Conservation (phyloP, 176 grass and related monocot species). For the Eleusine coracana region DNA sequence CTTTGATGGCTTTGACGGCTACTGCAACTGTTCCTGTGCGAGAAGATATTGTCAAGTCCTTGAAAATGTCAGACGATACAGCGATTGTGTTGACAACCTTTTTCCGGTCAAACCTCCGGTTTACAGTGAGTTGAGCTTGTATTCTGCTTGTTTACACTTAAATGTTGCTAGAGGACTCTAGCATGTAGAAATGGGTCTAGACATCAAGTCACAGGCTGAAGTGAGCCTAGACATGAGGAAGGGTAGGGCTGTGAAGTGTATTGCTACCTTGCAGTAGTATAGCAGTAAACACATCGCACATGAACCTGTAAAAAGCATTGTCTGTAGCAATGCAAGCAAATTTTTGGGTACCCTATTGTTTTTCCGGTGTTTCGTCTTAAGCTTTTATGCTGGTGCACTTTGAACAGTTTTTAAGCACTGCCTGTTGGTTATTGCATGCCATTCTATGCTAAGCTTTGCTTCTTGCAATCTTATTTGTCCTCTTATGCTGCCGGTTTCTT, state of each 20-base stretch:
- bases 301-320: background rate
- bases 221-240: background rate
- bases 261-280: background rate
- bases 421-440: slow-evolving; percentile 19
- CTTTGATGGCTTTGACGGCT: slow-evolving; percentile 92
- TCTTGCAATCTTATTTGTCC: slow-evolving; percentile 5
- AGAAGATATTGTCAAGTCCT: slow-evolving; percentile 84
- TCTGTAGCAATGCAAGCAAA: background rate
- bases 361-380: background rate
- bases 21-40: slow-evolving; percentile 87
- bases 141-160: slow-evolving; percentile 11
- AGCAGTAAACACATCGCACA: background rate
- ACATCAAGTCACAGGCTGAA: background rate
- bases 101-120: slow-evolving; percentile 91
- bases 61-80: slow-evolving; percentile 73
- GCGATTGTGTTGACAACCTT: slow-evolving; percentile 74
- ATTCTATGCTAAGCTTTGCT: background rate
- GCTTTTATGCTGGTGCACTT: background rate
- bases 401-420: background rate
- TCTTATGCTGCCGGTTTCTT: slow-evolving; percentile 12
- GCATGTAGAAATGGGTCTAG: background rate
- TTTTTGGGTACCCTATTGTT: background rate
- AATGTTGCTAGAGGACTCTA: slow-evolving; percentile 6
- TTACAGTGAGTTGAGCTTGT: slow-evolving; percentile 58
- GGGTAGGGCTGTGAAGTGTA: too few species aligned